Evolutionary conservation across 352 stramenopile species (phyloP), one percentile per base, ranked within the genome.

Genomic region (Thalassiosira oceanica): DNA sequence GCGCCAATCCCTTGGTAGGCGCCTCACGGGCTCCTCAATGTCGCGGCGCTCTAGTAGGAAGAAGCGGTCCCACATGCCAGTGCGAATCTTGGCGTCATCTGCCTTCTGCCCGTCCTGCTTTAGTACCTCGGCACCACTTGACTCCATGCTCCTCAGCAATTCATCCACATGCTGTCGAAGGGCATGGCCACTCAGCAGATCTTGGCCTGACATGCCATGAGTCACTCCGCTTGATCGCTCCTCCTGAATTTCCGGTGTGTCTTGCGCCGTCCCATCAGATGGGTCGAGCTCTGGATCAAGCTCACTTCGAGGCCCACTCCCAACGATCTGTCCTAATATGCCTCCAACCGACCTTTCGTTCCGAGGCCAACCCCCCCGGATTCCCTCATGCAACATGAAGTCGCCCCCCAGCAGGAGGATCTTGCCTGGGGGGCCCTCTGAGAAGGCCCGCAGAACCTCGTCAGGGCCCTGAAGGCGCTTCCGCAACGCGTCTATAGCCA

Each of bases 21-120:
- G n/a, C n/a, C n/a, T n/a, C n/a, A n/a, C n/a, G n/a, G n/a, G n/a
- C n/a, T n/a, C n/a, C n/a, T n/a, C n/a, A n/a, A n/a, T n/a, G n/a
- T n/a, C n/a, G n/a, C n/a, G n/a, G n/a, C n/a, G n/a, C n/a, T n/a
- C n/a, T n/a, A n/a, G n/a, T n/a, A n/a, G n/a, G n/a, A n/a, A n/a
- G n/a, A n/a, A n/a, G n/a, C n/a, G n/a, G n/a, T n/a, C n/a, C 45
- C 45, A 54, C 11, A 54, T 15, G 21, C n/a, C 8, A 39, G 16
- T 27, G 23, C 21, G 45, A 5, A 55, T 28, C 23, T 2, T 11
- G 4, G 46, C 46, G n/a, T 55, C 46, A n/a, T 55, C 46, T 24
- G 16, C 3, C 23, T 55, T 55, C 1, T 55, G 46, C n/a, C 26
- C 46, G 13, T 55, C 44, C 44, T 53, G 44, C 21, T 53, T 53